Evolutionary conservation across 2,329 filamentous ascomycete genomes (phyloP), one percentile per base, ranked within the genome.

Genomic region (Orbilia ellipsospora): DNA sequence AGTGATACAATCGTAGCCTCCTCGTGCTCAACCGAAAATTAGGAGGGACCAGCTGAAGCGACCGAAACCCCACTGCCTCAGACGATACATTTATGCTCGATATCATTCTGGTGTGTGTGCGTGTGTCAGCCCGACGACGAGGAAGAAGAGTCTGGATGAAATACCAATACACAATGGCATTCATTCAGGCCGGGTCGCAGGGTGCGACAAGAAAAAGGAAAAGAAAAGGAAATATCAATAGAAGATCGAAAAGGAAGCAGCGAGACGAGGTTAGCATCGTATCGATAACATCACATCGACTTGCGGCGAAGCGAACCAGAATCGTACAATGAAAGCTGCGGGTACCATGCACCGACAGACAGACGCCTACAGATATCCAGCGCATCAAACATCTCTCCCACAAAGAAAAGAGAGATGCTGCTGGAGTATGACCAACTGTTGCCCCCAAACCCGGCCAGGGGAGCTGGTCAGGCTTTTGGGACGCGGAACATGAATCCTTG

Each of bases 401-500:
- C 31, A 36, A 2, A 36, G 8, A 10, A 54, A 61, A 45, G 44
- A 59, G 31, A 68, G 36, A 26, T 60, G 44, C 40, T 64, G 59
- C 23, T 23, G 23, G 45, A 60, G 60, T 65, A 73, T 65, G 52
- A 59, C 69, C 62, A 67, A 62, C 69, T 66, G 62, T 68, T 68
- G 48, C 57, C 55, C 68, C 62, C 69, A 55, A 66, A 67, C 59
- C 45, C 54, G 50, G 68, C 61, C 68, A 64, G 68, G 67, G 67
- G 59, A 73, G 69, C 62, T 73, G 54, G 69, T 61, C 55, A 36
- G 31, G 59, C 44, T 63, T 68, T 67, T 20, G 23, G 67, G 63
- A 68, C 70, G 70, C 70, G 70, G 70, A 74, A 74, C 50, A 50
- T 7, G 51, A 16, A 74, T 74, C 70, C 70, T 63, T 74, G 70